Evolutionary conservation across 768 basidiomycete genomes (phyloP).

Genomic region (Trametes cingulata): DNA sequence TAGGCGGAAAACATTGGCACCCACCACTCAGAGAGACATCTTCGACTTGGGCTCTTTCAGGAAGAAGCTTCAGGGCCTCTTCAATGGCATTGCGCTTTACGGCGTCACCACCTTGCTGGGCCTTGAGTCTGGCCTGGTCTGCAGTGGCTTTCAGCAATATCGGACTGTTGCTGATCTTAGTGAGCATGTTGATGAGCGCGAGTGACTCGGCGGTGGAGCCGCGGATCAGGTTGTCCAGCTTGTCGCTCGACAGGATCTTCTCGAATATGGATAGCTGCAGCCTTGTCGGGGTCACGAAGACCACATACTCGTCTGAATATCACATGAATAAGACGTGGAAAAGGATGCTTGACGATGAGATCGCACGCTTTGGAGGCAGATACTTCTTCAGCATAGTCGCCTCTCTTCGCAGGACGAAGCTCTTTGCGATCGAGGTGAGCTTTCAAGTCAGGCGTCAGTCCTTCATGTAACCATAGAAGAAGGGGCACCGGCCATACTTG

Average conservation of each 20-base stretch:
- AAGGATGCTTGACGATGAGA: background rate
- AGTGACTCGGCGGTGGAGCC: slow-evolving; percentile 77
- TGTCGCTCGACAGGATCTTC: slow-evolving; percentile 71
- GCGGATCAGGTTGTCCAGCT: slow-evolving; percentile 66
- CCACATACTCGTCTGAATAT: slow-evolving; percentile 88
- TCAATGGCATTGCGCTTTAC: slow-evolving; percentile 51
- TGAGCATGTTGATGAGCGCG: slow-evolving; percentile 75
- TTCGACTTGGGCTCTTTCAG: slow-evolving; percentile 57
- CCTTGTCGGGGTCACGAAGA: slow-evolving; percentile 89
- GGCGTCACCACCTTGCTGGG: slow-evolving; percentile 35
- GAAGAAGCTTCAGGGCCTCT: slow-evolving; percentile 64
- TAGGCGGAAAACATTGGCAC: slow-evolving; percentile 14
- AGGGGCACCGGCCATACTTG: slow-evolving; percentile 55
- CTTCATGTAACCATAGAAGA: background rate
- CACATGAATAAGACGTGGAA: background rate
- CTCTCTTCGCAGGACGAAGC: slow-evolving; percentile 90
- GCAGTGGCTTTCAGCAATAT: slow-evolving; percentile 80
- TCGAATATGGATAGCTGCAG: slow-evolving; percentile 81
- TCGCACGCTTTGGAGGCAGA: slow-evolving; percentile 88
- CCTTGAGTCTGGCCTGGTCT: slow-evolving; percentile 55
- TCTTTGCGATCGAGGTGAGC: slow-evolving; percentile 73
- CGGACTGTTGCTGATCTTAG: slow-evolving; percentile 93
- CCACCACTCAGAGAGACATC: slow-evolving; percentile 83
- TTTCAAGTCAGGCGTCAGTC: slow-evolving; percentile 31
- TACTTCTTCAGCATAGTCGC: slow-evolving; percentile 79